Conservation (phyloP, 306 rosid species). For the Ochetophila trinervis region DNA sequence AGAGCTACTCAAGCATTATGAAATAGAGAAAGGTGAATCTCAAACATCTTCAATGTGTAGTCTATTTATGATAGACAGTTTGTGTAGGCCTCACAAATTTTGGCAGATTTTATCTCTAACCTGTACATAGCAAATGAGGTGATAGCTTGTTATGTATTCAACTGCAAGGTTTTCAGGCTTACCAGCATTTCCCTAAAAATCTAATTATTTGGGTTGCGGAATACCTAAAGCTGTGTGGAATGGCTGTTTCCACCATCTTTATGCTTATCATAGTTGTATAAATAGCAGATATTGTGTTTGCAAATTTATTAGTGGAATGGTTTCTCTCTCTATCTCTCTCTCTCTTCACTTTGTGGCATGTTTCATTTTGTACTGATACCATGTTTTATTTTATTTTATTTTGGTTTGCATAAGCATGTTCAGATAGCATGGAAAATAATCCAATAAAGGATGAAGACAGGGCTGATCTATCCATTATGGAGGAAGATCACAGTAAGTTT, state of each 20-base stretch:
- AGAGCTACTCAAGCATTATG: constrained; percentile 81
- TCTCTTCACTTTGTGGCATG: constrained; percentile 8
- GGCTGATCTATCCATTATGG: constrained; percentile 17
- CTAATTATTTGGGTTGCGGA: constrained; percentile 1
- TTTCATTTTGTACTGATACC: neutral
- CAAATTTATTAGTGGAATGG: neutral
- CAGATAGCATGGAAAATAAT: constrained; percentile 40
- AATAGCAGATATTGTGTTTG: neutral
- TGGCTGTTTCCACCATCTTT: neutral
- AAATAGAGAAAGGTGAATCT: constrained; percentile 43
- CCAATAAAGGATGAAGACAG: constrained; percentile 40
- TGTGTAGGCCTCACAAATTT: neutral
- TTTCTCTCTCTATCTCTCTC: neutral
- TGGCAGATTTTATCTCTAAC: neutral
- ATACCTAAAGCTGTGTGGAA: neutral
- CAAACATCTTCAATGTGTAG: neutral
- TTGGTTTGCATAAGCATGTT: constrained; percentile 18
- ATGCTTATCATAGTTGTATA: neutral
- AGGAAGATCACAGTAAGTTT: constrained; percentile 34
- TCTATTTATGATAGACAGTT: neutral
- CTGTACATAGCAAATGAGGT: neutral
- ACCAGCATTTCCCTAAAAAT: neutral
- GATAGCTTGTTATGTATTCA: neutral
- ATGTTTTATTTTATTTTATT: constrained; percentile 10
- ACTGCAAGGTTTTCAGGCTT: constrained; percentile 11